Base-by-base conservation (phyloP, 2,329 filamentous ascomycete genomes). In the Aureobasidium sp. region DNA sequence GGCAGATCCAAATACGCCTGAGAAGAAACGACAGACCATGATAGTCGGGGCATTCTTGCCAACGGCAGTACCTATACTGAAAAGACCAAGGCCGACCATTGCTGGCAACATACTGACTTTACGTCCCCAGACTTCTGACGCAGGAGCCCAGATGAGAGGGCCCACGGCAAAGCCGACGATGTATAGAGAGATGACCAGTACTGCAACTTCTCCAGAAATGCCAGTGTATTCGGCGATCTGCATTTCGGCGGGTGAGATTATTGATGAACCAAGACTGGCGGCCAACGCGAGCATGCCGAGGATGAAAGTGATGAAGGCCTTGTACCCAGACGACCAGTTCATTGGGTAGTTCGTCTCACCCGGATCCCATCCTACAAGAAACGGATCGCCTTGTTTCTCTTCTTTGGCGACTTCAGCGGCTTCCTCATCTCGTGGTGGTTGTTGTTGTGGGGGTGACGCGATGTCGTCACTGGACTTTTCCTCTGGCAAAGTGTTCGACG, bases 311-410 rank as follows among this genome's bases (percentile, higher is more conserved):
- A 82, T 71, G 71, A 74, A 80, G 49, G 70, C 72, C 68, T 81
- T 81, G 64, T 78, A 76, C 3, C 53, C 47, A 6, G 69, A 66
- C 0, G 70, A 69, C 73, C 76, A 82, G 64, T 80, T 81, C 53
- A 75, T 73, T 0, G 81, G 81, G 62, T 83, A 80, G 8, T 70
- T 68, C 74, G 89, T 82, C 67, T 85, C 85, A 72, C 88, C 85
- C 9, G 90, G 86, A 72, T 97, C 90, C 94, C 94, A 74, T 15
- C 64, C 63, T 17, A 73, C 71, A 14, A 67, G 63, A 53, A 68
- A 72, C 4, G 65, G 63, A 58, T 67, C 62, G 27, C 44, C 50
- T 22, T 56, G 22, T 27, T 56, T 6, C 29, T 62, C 24, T 40
- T 64, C 52, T 17, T 39, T 42, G 14, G 33, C 19, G 19, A 44